Conservation (phyloP, 257 asterid species). For the Salvia splendens region DNA sequence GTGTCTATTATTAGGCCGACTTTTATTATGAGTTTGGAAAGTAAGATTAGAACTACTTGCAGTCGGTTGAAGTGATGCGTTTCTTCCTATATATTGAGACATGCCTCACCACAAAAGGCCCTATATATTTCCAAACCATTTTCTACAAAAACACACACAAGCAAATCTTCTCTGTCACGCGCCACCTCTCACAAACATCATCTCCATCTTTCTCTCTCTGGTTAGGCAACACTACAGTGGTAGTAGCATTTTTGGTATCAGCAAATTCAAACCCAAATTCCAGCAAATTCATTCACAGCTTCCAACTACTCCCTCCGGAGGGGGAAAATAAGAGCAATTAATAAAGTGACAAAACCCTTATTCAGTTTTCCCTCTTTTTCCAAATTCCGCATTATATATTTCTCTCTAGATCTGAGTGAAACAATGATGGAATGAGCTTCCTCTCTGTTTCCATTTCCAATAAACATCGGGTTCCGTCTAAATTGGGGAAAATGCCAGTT, state of each 20-base stretch:
- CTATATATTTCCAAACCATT: not conserved
- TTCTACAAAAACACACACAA: too few species aligned
- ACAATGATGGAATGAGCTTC: slow-evolving; percentile 36
- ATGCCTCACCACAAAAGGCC: slow-evolving; percentile 32
- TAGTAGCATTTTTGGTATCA: too few species aligned
- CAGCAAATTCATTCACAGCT: not conserved
- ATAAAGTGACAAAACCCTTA: not conserved
- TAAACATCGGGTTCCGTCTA: slow-evolving; percentile 27
- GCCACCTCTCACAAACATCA: slow-evolving; percentile 1
- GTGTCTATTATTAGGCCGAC: too few species aligned
- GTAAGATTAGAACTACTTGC: too few species aligned
- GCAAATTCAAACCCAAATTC: not conserved
- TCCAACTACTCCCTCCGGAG: slow-evolving; percentile 4
- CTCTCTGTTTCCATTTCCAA: slow-evolving; percentile 10
- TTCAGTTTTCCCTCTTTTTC: too few species aligned
- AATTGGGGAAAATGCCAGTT: slow-evolving; percentile 46
- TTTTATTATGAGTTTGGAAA: too few species aligned
- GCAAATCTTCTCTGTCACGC: not conserved
- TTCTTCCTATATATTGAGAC: not conserved
- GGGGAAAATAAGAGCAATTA: not conserved
- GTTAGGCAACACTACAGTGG: too few species aligned
- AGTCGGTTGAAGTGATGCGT: too few species aligned
- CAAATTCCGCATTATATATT: not conserved
- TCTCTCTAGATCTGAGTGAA: slow-evolving; percentile 34
- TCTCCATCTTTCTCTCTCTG: not conserved